Evolutionary conservation across 805 yeast genomes (phyloP), one percentile per base, ranked within the genome.

Genomic region (Wickerhamiella australiensis): DNA sequence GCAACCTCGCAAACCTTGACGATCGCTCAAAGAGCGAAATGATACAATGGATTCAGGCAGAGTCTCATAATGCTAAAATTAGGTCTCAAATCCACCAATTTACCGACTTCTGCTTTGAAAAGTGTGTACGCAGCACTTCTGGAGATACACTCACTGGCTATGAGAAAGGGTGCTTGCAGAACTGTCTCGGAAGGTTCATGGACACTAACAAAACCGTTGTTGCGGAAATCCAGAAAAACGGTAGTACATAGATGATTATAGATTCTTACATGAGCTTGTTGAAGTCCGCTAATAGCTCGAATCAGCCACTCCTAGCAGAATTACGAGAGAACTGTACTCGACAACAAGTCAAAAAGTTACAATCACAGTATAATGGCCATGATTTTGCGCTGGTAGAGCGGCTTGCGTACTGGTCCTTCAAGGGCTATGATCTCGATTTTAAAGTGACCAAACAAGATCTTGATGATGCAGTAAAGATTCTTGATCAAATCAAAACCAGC

Each of bases 21-120:
- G 90, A 81, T 31, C 52, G 72, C 25, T 76, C 92, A 42, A 79
- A 82, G 64, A 75, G 78, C 61, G 94, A 86, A 54, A 78, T 87
- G 46, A 71, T 79, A 58, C 72, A 74, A 50, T 87, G 85, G 69
- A 70, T 87, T 45, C 94, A 86, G 62, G 68, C 81, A 12, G 96
- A 88, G 67, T 81, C 82, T 62, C 76, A 92, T 54, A 85, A 84
- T 69, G 80, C 90, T 50, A 85, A 86, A 68, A 85, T 88, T 26
- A 95, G 57, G n/a, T 44, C 54, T 51, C 65, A 94, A 29, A 83
- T 88, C 53, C 95, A 88, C 64, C 77, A 74, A 60, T 86, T 85
- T 75, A 87, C 96, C 23, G 88, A 86, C 62, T 73, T 81, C 72
- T 88, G 97, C 65, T 88, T 86, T 74, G 84, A 82, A 64, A 83